Conservation (phyloP, 768 basidiomycete species). For the Pulveroboletus sp. region DNA sequence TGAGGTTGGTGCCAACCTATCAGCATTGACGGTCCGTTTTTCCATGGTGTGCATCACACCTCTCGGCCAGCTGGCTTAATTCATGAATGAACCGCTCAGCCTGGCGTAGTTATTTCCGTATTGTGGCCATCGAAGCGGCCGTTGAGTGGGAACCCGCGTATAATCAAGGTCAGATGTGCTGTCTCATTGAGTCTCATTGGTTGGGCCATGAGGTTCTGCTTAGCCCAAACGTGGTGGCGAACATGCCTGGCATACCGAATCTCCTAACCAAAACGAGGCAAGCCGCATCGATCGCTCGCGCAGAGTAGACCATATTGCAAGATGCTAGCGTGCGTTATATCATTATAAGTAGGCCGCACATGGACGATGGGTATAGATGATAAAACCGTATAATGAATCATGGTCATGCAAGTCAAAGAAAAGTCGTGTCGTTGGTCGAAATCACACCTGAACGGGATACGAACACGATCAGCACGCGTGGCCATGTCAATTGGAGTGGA, state of each 20-base stretch:
- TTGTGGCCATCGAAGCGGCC: no score
- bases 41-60: no score
- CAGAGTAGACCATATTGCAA: slow-evolving; percentile 12
- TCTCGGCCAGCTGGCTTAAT: no score
- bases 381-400: slow-evolving; percentile 16
- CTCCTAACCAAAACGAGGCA: neutral
- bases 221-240: no score
- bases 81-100: no score
- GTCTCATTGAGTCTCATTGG: no score
- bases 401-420: slow-evolving; percentile 16
- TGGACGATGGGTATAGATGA: slow-evolving; percentile 26
- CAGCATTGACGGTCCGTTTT: neutral
- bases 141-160: no score
- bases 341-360: slow-evolving; percentile 27
- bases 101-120: no score
- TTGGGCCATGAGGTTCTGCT: no score
- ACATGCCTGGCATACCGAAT: no score
- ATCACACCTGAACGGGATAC: slow-evolving; percentile 17
- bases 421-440: neutral
- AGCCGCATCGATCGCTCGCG: neutral
- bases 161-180: no score
- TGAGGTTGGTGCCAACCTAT: neutral
- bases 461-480: neutral
- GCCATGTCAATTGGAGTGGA: neutral
- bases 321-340: slow-evolving; percentile 28